Base-by-base conservation (phyloP, 805 yeast genomes). In the Yarrowia sp. region DNA sequence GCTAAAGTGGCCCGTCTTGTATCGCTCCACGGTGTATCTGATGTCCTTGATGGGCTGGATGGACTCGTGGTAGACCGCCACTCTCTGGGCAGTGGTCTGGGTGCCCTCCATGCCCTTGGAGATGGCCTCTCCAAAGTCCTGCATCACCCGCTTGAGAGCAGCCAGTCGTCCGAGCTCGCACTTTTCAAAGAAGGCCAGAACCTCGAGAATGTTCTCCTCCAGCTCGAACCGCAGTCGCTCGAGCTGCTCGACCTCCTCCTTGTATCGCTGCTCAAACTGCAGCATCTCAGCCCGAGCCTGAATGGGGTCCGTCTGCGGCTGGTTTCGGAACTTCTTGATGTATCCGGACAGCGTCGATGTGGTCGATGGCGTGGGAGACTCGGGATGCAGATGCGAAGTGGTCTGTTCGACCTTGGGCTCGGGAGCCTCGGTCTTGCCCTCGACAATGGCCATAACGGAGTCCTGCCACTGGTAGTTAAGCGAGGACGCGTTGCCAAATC, bases 381-480 rank as follows among this genome's bases (percentile, higher is more conserved):
- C 39, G 13, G 56, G 39, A 22, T 32, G 38, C 29, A 33, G 21
- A 35, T 31, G 27, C 4, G 39, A 16, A 9, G 13, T 29, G 13
- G 31, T 14, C 14, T 32, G 42, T n/a, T 51, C 42, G 2, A n/a
- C 2, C 29, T 22, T 33, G 22, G 27, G 29, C 21, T 44, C 51
- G 8, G 24, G 8, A 6, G 36, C 2, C 27, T 29, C 55, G 1
- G 21, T 32, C 14, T 47, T 32, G 6, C 55, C 55, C 38, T 31
- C 55, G 21, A 47, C 12, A 7, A 47, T 31, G 3, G 55, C 55
- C 55, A 47, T 31, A 12, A 24, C 4, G 12, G 42, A 51, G 13
- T 82, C 82, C 67, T 80, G 84, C 94, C 96, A 90, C 71, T 89
- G 96, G 69, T 88, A 90, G 66, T 77, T 78, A 65, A 84, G 82